Evolutionary conservation across 495 filamentous ascomycete genomes (phyloP).

Genomic region (Aspergillus biplanus): DNA sequence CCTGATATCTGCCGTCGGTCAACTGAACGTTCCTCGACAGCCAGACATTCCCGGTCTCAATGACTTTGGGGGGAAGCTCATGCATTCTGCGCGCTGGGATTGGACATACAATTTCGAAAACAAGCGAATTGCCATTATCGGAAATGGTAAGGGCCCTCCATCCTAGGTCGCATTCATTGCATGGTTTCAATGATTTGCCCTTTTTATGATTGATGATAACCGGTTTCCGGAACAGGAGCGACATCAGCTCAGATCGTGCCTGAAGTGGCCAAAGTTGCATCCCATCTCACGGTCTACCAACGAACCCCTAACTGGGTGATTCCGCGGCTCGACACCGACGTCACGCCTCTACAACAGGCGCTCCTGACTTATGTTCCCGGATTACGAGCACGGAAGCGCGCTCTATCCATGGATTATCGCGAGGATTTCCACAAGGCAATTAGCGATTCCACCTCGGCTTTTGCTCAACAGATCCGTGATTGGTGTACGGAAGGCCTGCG

Average conservation of each 20-base stretch:
- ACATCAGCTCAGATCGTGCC: slow-evolving; percentile 75
- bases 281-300: slow-evolving; percentile 66
- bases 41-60: slow-evolving; percentile 64
- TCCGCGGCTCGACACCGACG: slow-evolving; percentile 46
- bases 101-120: slow-evolving; percentile 47
- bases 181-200: background rate
- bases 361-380: slow-evolving; percentile 49
- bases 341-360: slow-evolving; percentile 40
- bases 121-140: slow-evolving; percentile 58
- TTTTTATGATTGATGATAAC: slow-evolving; percentile 6
- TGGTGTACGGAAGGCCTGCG: slow-evolving; percentile 36
- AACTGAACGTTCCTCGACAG: slow-evolving; percentile 62
- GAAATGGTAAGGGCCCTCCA: slow-evolving; percentile 45
- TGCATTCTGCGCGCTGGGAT: slow-evolving; percentile 62
- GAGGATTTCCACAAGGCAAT: slow-evolving; percentile 47
- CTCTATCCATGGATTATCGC: slow-evolving; percentile 50
- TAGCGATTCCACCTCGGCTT: slow-evolving; percentile 35
- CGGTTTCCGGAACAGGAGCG: slow-evolving; percentile 51
- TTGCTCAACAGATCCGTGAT: slow-evolving; percentile 37
- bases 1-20: slow-evolving; percentile 66
- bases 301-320: slow-evolving; percentile 71
- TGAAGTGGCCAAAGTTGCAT: slow-evolving; percentile 57
- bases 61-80: slow-evolving; percentile 53
- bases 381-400: slow-evolving; percentile 50
- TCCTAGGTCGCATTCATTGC: background rate